A percentile compares a stretch with the other conserved stretches of the same genome.
phyloP scores from a whole-genome alignment of 768 basidiomycete genomes.

The Phaeolepiota aurea region DNA sequence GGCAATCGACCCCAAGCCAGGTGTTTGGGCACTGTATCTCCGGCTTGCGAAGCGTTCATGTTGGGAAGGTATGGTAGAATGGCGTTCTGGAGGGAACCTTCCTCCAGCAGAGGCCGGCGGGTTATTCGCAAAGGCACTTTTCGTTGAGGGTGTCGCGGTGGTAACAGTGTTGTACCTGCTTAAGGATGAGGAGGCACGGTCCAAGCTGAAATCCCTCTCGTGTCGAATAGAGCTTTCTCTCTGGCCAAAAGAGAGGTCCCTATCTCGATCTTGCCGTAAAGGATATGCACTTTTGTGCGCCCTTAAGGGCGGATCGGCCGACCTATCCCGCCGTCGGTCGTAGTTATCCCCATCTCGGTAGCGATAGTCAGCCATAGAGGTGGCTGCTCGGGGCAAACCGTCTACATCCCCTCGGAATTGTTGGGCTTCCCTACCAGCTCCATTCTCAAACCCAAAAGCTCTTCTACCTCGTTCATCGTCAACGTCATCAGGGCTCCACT shows the following conservation, averaged over 20 bases:
- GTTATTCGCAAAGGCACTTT: not conserved
- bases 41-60: not conserved
- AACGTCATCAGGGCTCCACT: constrained; percentile 26
- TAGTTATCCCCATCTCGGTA: constrained; percentile 14
- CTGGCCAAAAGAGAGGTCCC: constrained; percentile 7
- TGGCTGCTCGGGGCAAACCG: constrained; percentile 31
- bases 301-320: constrained; percentile 20
- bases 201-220: constrained; percentile 9
- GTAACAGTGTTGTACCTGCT: constrained; percentile 8
- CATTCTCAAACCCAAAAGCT: constrained; percentile 7
- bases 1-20: constrained; percentile 9
- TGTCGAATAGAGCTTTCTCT: constrained; percentile 3
- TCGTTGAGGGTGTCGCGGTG: constrained; percentile 4
- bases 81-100: constrained; percentile 14
- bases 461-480: constrained; percentile 16
- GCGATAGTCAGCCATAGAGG: constrained; percentile 47
- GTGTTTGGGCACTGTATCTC: constrained; percentile 5
- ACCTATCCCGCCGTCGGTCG: constrained; percentile 1
- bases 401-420: constrained; percentile 11
- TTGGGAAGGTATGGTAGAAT: not conserved
- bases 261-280: constrained; percentile 15
- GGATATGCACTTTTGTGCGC: constrained; percentile 33
- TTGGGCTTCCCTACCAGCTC: constrained; percentile 4
- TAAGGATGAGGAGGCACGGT: constrained; percentile 13
- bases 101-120: constrained; percentile 3